Evolutionary conservation across 805 yeast species (phyloP).

Genomic region (Metschnikowia matae): DNA sequence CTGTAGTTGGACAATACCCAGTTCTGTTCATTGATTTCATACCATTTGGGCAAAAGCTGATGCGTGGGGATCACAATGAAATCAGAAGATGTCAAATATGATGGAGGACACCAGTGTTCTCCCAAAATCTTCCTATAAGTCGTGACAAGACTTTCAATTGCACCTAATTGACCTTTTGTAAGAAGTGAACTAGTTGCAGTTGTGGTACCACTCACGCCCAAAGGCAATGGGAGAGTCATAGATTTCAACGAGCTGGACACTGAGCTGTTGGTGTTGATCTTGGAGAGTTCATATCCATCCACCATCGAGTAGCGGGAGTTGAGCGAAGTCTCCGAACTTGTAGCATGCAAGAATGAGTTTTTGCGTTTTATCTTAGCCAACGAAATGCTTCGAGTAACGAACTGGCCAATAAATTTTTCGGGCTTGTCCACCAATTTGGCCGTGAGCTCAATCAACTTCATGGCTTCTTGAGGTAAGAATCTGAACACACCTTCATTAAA

Average conservation of each 20-base stretch:
- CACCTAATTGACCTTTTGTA: conserved; percentile 33
- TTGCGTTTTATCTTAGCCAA: conserved; percentile 34
- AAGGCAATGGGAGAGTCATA: conserved; percentile 40
- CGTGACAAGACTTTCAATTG: conserved; percentile 48
- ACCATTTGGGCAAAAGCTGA: conserved; percentile 45
- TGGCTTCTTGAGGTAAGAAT: conserved; percentile 61
- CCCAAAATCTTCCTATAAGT: conserved; percentile 53
- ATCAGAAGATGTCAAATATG: conserved; percentile 27
- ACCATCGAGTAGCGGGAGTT: conserved; percentile 44
- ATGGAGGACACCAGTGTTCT: conserved; percentile 42
- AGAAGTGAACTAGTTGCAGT: conserved; percentile 38
- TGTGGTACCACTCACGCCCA: conserved; percentile 41
- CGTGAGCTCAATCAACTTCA: conserved; percentile 56
- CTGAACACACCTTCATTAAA: conserved; percentile 72
- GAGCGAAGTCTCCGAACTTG: conserved; percentile 22
- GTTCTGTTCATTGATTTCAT: conserved; percentile 46
- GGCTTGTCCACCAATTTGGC: conserved; percentile 46
- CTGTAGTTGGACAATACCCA: conserved; percentile 57
- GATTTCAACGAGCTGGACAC: conserved; percentile 38
- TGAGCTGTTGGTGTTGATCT: conserved; percentile 45
- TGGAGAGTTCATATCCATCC: conserved; percentile 55
- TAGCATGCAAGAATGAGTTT: conserved; percentile 23
- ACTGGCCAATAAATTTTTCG: conserved; percentile 34
- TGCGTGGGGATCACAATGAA: conserved; percentile 31
- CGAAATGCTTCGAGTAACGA: conserved; percentile 51